Evolutionary conservation across 2,329 filamentous ascomycete species (phyloP).

Genomic region (Monilinia aucupariae): DNA sequence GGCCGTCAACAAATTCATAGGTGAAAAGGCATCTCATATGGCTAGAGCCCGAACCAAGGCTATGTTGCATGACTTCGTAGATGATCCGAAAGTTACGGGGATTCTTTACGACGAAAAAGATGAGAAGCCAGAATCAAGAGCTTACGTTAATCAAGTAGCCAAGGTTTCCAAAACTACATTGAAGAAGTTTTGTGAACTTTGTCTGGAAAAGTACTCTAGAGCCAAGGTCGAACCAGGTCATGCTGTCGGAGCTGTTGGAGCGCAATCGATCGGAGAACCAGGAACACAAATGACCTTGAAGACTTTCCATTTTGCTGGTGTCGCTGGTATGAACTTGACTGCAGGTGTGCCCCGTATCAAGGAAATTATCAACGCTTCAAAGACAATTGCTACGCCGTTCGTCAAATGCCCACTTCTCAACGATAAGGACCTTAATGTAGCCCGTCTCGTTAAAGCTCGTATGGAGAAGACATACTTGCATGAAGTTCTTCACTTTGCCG

Average conservation of each 20-base stretch:
- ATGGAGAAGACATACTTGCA: slow-evolving; percentile 92
- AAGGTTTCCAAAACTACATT: slow-evolving; percentile 77
- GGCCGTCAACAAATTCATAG: slow-evolving; percentile 69
- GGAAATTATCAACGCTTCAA: slow-evolving; percentile 99
- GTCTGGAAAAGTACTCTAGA: slow-evolving; percentile 82
- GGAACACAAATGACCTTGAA: slow-evolving; percentile 99
- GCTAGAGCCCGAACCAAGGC: slow-evolving; percentile 47
- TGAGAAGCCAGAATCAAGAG: slow-evolving; percentile 25
- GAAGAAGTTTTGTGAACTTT: slow-evolving; percentile 70
- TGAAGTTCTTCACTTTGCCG: slow-evolving; percentile 74
- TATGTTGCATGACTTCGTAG: slow-evolving; percentile 44
- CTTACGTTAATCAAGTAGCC: slow-evolving; percentile 48
- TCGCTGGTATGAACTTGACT: slow-evolving; percentile 98
- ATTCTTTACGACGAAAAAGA: slow-evolving; percentile 30
- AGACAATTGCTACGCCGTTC: slow-evolving; percentile 87
- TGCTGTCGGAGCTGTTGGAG: slow-evolving; percentile 90
- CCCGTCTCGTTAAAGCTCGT: slow-evolving; percentile 84
- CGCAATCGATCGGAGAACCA: slow-evolving; percentile 95
- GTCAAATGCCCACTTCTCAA: slow-evolving; percentile 83
- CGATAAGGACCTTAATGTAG: slow-evolving; percentile 66
- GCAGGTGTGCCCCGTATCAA: slow-evolving; percentile 99
- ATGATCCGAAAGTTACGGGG: slow-evolving; percentile 33
- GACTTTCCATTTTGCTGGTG: slow-evolving; percentile 99
- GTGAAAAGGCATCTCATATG: slow-evolving; percentile 56
- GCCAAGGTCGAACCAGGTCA: slow-evolving; percentile 92